phyloP scores from a whole-genome alignment of 495 filamentous ascomycete genomes.

The Geopyxis carbonaria region DNA sequence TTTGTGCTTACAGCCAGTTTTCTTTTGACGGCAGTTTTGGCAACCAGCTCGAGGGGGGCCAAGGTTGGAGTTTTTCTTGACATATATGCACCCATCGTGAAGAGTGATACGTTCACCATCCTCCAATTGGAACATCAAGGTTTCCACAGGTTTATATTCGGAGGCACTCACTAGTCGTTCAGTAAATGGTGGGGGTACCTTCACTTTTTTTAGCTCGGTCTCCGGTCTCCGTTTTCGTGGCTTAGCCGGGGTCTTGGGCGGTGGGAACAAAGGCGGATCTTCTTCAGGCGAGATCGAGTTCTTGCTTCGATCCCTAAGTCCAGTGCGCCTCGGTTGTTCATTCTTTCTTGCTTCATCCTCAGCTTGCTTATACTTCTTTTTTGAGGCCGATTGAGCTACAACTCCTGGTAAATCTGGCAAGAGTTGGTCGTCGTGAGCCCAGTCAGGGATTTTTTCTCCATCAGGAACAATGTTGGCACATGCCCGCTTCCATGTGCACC shows the following conservation, averaged over 20 bases:
- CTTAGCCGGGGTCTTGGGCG: too few species aligned
- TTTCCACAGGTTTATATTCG: too few species aligned
- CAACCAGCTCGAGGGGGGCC: constrained; percentile 21
- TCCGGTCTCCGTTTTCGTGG: too few species aligned
- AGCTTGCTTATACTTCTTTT: background rate
- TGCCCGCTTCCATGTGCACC: constrained; percentile 59
- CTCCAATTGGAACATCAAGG: too few species aligned
- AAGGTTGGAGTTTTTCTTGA: constrained; percentile 20
- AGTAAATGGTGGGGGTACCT: too few species aligned
- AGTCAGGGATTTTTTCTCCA: constrained; percentile 43
- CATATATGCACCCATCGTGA: constrained; percentile 21
- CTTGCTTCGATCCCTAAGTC: constrained; percentile 16
- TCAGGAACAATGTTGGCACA: constrained; percentile 26
- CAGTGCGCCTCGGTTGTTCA: constrained; percentile 17
- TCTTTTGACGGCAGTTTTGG: constrained; percentile 22
- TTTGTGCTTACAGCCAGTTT: constrained; percentile 24
- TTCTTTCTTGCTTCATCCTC: background rate
- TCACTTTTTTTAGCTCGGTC: too few species aligned
- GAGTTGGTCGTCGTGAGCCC: constrained; percentile 36
- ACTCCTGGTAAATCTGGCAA: constrained; percentile 12
- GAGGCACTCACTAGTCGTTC: too few species aligned
- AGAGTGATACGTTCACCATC: constrained; percentile 17
- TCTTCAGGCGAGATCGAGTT: constrained; percentile 1
- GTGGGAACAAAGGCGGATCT: too few species aligned
- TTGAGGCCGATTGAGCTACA: background rate